Percentiles rank a stretch among this genome's conserved stretches.
Conservation (phyloP, 2,329 filamentous ascomycete species). For the Sclerotinia borealis region DNA sequence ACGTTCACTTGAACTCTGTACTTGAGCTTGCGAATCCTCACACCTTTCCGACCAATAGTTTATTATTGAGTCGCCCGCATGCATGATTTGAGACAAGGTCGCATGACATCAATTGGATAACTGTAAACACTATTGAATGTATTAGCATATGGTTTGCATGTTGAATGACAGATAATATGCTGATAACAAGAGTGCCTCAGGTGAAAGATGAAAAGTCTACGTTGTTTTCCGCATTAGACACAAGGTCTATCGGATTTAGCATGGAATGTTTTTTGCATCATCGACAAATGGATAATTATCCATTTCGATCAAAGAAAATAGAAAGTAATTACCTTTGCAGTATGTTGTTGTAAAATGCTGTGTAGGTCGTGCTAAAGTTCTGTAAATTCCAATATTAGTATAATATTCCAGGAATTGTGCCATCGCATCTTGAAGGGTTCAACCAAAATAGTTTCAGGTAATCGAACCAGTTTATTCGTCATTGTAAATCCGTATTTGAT, state of each 20-base stretch:
- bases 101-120: not conserved
- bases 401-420: not conserved
- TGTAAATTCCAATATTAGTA: slow-evolving; percentile 1
- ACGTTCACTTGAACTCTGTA: too few relatives aligned
- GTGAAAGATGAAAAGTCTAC: slow-evolving; percentile 81
- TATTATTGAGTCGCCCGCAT: too few relatives aligned
- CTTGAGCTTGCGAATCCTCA: not conserved
- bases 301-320: not conserved
- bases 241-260: slow-evolving; percentile 62
- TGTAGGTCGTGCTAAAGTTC: slow-evolving; percentile 5
- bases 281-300: slow-evolving; percentile 29
- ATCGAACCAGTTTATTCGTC: slow-evolving; percentile 35
- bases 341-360: not conserved
- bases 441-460: slow-evolving; percentile 29
- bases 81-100: not conserved
- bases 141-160: slow-evolving; percentile 1
- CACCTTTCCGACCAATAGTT: too few relatives aligned
- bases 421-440: slow-evolving; percentile 4
- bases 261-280: slow-evolving; percentile 68
- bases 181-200: slow-evolving; percentile 45
- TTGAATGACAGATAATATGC: slow-evolving; percentile 6
- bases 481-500: slow-evolving; percentile 40
- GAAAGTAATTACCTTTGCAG: slow-evolving; percentile 4
- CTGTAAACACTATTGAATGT: not conserved
- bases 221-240: slow-evolving; percentile 55